Evolutionary conservation across 1,284 basidiomycete species (phyloP).

Genomic region (Pholiota adiposa): DNA sequence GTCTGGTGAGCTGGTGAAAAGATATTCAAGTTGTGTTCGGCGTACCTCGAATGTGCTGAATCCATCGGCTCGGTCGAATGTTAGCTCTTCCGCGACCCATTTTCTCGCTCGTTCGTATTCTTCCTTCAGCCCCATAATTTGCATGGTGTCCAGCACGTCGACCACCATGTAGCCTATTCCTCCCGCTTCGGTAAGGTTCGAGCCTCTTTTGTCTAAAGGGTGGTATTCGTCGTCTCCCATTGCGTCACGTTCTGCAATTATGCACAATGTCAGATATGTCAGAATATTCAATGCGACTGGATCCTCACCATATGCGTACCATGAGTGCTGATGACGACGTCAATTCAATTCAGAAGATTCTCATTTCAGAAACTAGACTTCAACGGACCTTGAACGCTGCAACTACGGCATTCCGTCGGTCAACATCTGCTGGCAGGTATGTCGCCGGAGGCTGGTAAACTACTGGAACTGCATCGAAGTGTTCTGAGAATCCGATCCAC

Average conservation of each 20-base stretch:
- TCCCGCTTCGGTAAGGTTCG: slow-evolving; percentile 74
- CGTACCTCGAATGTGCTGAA: slow-evolving; percentile 93
- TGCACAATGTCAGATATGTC: background rate
- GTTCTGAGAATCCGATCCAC: slow-evolving; percentile 42
- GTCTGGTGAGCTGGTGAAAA: background rate
- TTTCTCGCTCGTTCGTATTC: slow-evolving; percentile 80
- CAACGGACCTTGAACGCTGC: slow-evolving; percentile 75
- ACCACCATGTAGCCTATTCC: slow-evolving; percentile 88
- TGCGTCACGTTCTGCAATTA: slow-evolving; percentile 75
- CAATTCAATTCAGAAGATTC: background rate
- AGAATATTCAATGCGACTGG: background rate
- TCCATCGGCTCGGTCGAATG: slow-evolving; percentile 79
- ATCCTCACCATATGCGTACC: slow-evolving; percentile 74
- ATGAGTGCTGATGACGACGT: slow-evolving; percentile 62
- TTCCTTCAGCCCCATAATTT: slow-evolving; percentile 81
- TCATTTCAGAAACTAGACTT: background rate
- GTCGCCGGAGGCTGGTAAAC: slow-evolving; percentile 18
- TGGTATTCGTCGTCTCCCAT: slow-evolving; percentile 92
- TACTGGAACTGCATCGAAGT: slow-evolving; percentile 31
- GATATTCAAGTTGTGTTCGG: slow-evolving; percentile 6
- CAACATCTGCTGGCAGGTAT: slow-evolving; percentile 56
- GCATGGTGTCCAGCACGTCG: slow-evolving; percentile 86
- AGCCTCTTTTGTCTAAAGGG: slow-evolving; percentile 75
- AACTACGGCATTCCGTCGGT: slow-evolving; percentile 71
- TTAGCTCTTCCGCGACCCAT: slow-evolving; percentile 77